Evolutionary conservation across 2,329 filamentous ascomycete genomes (phyloP).

Genomic region (Stemphylium vesicarium): DNA sequence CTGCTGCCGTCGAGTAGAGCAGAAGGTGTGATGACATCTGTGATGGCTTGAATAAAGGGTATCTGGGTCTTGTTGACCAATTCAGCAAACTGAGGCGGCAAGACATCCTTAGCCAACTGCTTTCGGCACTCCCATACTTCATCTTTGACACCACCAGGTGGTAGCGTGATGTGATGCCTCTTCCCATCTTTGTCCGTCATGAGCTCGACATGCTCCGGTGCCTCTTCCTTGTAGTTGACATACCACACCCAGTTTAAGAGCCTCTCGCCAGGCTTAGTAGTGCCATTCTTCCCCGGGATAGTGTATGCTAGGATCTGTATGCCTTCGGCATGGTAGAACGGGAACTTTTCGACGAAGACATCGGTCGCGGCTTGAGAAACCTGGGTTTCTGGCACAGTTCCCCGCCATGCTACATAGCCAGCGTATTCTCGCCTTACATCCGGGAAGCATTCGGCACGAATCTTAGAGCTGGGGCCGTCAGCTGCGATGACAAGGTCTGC

Average conservation of each 20-base stretch:
- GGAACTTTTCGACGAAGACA: constrained; percentile 25
- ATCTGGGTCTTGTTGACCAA: constrained; percentile 48
- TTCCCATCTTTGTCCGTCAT: constrained; percentile 53
- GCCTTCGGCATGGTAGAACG: constrained; percentile 26
- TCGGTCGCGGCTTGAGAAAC: constrained; percentile 19
- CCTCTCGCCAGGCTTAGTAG: constrained; percentile 45
- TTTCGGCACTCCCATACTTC: constrained; percentile 49
- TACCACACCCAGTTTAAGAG: constrained; percentile 59
- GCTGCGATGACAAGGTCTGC: constrained; percentile 34
- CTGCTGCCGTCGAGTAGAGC: constrained; percentile 49
- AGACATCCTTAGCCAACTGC: constrained; percentile 27
- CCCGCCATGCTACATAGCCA: constrained; percentile 38
- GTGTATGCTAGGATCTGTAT: constrained; percentile 43
- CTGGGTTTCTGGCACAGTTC: constrained; percentile 30
- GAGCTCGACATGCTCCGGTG: constrained; percentile 46
- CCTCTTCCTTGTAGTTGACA: constrained; percentile 46
- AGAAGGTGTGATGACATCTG: constrained; percentile 46
- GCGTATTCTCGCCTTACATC: constrained; percentile 29
- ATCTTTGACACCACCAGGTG: constrained; percentile 46
- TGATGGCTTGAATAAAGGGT: constrained; percentile 55
- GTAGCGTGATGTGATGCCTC: constrained; percentile 51
- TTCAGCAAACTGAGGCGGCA: constrained; percentile 50
- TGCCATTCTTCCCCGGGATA: constrained; percentile 52
- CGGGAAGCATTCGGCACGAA: constrained; percentile 24
- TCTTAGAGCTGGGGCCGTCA: constrained; percentile 33